phyloP scores from a whole-genome alignment of 2,329 filamentous ascomycete genomes.

The Chrysoporthe deuterocubensis region DNA sequence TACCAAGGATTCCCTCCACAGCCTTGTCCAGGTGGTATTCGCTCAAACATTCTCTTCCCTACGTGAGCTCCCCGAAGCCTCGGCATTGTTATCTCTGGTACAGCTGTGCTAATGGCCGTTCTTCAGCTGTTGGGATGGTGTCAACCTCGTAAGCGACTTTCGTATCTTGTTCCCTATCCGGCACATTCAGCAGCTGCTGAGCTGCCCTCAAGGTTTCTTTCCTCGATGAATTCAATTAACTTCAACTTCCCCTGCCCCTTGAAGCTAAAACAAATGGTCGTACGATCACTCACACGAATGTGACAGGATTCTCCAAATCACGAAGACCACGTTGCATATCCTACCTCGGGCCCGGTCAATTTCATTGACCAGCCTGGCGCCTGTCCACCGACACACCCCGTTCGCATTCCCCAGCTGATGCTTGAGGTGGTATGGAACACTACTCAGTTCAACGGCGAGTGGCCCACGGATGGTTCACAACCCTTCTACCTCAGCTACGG shows the following conservation, averaged over 20 bases:
- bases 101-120: slow-evolving; percentile 52
- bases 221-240: background rate
- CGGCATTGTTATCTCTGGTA: slow-evolving; percentile 49
- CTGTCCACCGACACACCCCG: slow-evolving; percentile 30
- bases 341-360: slow-evolving; percentile 24
- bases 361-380: slow-evolving; percentile 5
- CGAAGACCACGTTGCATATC: slow-evolving; percentile 48
- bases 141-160: slow-evolving; percentile 39
- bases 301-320: slow-evolving; percentile 49
- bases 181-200: background rate
- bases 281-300: background rate
- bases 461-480: slow-evolving; percentile 41
- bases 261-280: background rate
- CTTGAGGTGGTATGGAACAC: slow-evolving; percentile 42
- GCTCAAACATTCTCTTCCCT: slow-evolving; percentile 51
- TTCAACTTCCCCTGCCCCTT: background rate
- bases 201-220: background rate
- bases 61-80: slow-evolving; percentile 59
- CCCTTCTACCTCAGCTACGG: slow-evolving; percentile 38
- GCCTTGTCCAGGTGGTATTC: slow-evolving; percentile 49
- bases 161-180: background rate
- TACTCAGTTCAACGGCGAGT: slow-evolving; percentile 37
- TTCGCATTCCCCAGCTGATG: slow-evolving; percentile 42
- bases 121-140: slow-evolving; percentile 54
- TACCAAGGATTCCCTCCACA: slow-evolving; percentile 43